Conservation (phyloP, 257 asterid species). For the Jacaranda mimosifolia region DNA sequence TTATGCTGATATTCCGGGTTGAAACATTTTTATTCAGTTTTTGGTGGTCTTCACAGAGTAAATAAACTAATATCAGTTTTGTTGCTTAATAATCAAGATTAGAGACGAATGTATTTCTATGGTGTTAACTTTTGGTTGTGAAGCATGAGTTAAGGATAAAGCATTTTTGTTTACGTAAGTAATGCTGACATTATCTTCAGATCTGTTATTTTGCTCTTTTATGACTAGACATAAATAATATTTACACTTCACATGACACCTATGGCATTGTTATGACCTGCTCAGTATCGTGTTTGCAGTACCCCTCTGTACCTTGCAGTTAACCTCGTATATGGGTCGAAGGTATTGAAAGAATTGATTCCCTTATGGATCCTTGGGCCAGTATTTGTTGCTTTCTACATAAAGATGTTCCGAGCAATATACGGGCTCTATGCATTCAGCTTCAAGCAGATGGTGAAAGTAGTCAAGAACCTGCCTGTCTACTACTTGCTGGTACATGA, state of each 20-base stretch:
- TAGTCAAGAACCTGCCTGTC: constrained; percentile 60
- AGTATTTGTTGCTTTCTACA: constrained; percentile 58
- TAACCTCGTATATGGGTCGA: constrained; percentile 61
- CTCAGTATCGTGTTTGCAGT: constrained; percentile 57
- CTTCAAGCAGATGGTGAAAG: constrained; percentile 64
- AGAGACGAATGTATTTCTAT: too few species aligned
- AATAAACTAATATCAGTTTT: background rate
- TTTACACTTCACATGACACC: background rate
- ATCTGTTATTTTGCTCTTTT: background rate
- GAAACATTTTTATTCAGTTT: background rate
- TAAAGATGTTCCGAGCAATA: constrained; percentile 62
- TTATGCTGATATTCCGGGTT: background rate
- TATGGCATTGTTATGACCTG: constrained; percentile 4
- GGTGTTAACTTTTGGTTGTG: background rate
- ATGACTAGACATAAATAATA: background rate
- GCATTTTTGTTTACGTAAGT: background rate
- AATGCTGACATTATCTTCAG: background rate
- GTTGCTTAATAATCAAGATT: background rate
- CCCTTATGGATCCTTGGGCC: constrained; percentile 95
- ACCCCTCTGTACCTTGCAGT: constrained; percentile 66
- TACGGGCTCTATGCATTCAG: constrained; percentile 65
- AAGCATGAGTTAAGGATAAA: background rate
- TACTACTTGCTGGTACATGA: constrained; percentile 46
- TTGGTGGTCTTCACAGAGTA: background rate
- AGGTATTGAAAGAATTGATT: constrained; percentile 72